These are phyloP conservation scores for Ambrosia hybrid DNA, from an alignment of 140 eudicot genomes.

Conservation along the genomic window DNA sequence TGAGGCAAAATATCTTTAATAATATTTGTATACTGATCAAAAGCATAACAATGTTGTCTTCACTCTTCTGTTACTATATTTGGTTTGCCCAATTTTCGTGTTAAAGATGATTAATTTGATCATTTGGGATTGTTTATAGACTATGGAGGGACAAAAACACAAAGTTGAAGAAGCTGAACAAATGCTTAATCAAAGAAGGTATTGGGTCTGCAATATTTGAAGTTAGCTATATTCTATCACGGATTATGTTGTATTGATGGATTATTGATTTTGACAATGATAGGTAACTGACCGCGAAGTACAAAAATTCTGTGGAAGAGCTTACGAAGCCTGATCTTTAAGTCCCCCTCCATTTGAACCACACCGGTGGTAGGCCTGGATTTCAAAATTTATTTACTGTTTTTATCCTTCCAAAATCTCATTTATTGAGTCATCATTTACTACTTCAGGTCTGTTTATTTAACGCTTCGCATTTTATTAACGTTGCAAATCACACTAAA, in stretches of 20 bases:
- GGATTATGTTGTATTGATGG: conserved; percentile 16
- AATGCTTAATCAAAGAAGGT: conserved; percentile 82
- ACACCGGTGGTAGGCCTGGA: too few species aligned
- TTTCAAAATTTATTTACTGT: too few species aligned
- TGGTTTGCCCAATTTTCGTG: background rate
- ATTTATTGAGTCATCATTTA: too few species aligned
- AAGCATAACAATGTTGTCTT: background rate
- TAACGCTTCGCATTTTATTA: too few species aligned
- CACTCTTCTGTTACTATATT: background rate
- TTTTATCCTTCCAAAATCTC: too few species aligned
- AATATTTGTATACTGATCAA: too few species aligned
- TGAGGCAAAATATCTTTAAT: too few species aligned
- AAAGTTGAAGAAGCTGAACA: conserved; percentile 81
- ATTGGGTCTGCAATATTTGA: background rate
- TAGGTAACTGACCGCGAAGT: conserved; percentile 76
- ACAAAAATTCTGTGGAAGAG: conserved; percentile 72
- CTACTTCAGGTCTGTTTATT: too few species aligned
- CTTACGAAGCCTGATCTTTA: conserved; percentile 58
- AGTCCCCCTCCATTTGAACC: background rate
- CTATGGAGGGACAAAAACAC: conserved; percentile 83
- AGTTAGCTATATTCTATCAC: background rate
- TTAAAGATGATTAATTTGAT: background rate
- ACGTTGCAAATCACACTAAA: too few species aligned
- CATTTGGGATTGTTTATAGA: conserved; percentile 43
- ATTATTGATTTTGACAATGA: conserved; percentile 19